Base-by-base conservation (phyloP, 176 grass and related monocot genomes). In the Eleusine coracana region DNA sequence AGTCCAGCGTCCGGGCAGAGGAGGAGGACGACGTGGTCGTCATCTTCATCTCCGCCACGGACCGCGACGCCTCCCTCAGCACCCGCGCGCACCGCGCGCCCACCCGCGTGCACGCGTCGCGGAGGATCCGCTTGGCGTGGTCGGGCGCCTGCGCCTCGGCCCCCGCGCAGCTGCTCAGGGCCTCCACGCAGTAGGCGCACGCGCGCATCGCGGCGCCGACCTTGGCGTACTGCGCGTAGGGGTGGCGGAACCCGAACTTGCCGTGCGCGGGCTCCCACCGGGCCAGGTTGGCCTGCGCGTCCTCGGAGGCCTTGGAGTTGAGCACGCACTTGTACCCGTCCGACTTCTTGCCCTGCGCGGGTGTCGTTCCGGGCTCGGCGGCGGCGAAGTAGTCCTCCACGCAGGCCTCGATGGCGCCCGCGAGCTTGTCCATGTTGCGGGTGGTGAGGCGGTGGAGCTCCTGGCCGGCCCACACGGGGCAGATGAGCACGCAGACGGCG, bases 151-250 rank as follows among this genome's bases (percentile, higher is more conserved):
- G 86, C 56, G 62, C 42, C 66, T 91, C 90, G 58, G 92, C 87
- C 79, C 80, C 76, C 70, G 71, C 70, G 89, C 87, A 95, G 40
- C 85, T 84, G 77, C 40, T 76, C 50, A 98, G 89, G 68, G 93
- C 85, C 85, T 95, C 93, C 6, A 98, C 71, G 82, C 92, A 95
- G 85, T 98, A 98, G 27, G 96, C 96, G 39, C 92, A 95, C 76
- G 84, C 84, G 80, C 96, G 89, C 87, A 95, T 89, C 25, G 96
- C 68, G 37, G 88, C 63, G 58, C 96, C 96, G 38, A 98, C 60
- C 80, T 85, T 93, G 70, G 80, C 5, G 89, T 98, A 98, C 76
- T 95, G 92, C 10, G 5, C 80, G 91, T 92, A 98, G 3, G 96
- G 96, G 81, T 98, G 89, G 72, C 89, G 84, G 78, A 95, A 98